Evolutionary conservation across 345 rosid species (phyloP), one percentile per base, ranked within the genome.

Genomic region (Murraya koenigii): DNA sequence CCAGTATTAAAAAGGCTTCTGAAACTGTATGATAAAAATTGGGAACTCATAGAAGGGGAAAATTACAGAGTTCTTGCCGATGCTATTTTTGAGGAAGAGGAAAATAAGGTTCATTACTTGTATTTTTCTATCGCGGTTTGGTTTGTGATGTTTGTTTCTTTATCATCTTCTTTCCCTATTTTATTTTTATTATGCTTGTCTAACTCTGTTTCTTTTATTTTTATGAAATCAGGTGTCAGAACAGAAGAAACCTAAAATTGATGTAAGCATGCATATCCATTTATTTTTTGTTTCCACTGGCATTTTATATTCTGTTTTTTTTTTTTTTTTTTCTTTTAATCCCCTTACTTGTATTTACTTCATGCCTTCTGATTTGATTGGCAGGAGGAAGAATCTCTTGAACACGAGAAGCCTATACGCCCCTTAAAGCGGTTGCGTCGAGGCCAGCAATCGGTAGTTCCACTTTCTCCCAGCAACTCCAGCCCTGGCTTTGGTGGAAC

Each of bases 31-130:
- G 98, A 96, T 1, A 94, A 82, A 56, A 94, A 97, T 25, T 94
- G 98, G 97, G 93, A 86, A 47, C 80, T 89, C 20, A 94, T 96
- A 60, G 97, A 91, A 56, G 91, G 82, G 41, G 99, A 94, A 75
- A 91, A 91, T 71, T 97, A 91, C 71, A 88, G 99, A 80, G 97
- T 71, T 82, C 92, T 97, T 52, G 93, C 88, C 26, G 99, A 94
- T 84, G 97, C 98, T 52, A 91, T 97, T 66, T 92, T 94, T 41
- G 99, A 97, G 0, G 84, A 76, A 25, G 92, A 94, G 75, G 97
- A 96, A 14, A 49, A 75, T 61, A 72, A 88, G 94, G 99, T 94
- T 73, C 74, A 75, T 66, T 75, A 65, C 38, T 23, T 9, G 32
- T 49, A 41, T 62, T 20, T 69, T 11, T 54, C 33, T 30, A 23